These are phyloP conservation scores for Geotrichum klebahnii DNA, from an alignment of 1,139 yeast species.

Conservation along the genomic window DNA sequence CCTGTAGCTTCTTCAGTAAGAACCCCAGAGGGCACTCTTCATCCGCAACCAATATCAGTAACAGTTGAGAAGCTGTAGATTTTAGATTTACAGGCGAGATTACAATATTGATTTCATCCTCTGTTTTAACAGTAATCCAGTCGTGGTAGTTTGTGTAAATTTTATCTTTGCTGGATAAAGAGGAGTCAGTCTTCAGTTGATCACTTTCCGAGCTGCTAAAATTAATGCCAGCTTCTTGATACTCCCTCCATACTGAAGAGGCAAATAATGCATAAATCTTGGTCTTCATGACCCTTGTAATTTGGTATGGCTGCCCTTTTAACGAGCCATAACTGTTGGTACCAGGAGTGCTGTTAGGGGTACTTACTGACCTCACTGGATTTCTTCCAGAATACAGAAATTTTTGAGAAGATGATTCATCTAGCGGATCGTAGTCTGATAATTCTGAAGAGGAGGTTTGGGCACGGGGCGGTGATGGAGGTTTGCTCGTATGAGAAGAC, in stretches of 20 bases:
- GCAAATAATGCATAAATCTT: constrained; percentile 34
- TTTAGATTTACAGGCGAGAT: constrained; percentile 27
- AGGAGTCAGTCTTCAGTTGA: not conserved
- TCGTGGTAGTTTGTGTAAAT: constrained; percentile 14
- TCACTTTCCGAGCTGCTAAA: constrained; percentile 1
- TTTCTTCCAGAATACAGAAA: no score
- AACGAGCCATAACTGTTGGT: constrained; percentile 5
- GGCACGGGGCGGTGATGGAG: constrained; percentile 29
- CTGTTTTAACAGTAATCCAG: constrained; percentile 32
- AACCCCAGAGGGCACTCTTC: constrained; percentile 32
- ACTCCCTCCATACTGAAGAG: constrained; percentile 33
- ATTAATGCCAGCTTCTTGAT: constrained; percentile 24
- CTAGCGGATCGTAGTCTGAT: constrained; percentile 11
- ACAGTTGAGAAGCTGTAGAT: constrained; percentile 25
- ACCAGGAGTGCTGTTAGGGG: constrained; percentile 8
- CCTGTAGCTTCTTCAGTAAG: constrained; percentile 27
- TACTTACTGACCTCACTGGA: no score
- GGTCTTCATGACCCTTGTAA: constrained; percentile 32
- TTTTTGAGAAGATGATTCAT: constrained; percentile 10
- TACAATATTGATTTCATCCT: constrained; percentile 30
- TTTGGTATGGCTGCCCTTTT: constrained; percentile 26
- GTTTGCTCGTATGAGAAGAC: constrained; percentile 30
- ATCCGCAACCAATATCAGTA: constrained; percentile 32
- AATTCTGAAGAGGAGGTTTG: constrained; percentile 6
- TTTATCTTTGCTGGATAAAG: not conserved